Percentiles rank a stretch among this genome's conserved stretches.
These are phyloP conservation scores for Paspalum notatum DNA, from an alignment of 176 grass and related monocot genomes.

Conservation along the genomic window DNA sequence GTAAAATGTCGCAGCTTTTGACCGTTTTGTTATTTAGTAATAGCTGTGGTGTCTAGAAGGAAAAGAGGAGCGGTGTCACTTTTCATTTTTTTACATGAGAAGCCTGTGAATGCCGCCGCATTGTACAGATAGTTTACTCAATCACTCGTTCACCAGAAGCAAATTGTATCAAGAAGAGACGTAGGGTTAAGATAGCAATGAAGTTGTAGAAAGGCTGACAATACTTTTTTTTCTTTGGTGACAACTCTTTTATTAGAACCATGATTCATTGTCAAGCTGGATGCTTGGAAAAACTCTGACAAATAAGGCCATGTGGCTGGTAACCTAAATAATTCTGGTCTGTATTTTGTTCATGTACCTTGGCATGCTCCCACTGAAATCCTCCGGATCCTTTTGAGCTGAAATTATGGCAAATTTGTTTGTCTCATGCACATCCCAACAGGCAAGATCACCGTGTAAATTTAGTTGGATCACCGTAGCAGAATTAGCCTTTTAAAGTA, in stretches of 20 bases:
- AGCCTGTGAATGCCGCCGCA: slow-evolving; percentile 44
- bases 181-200: slow-evolving; percentile 23
- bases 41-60: slow-evolving; percentile 41
- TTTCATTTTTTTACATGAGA: slow-evolving; percentile 49
- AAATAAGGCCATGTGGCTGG: slow-evolving; percentile 1
- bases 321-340: not conserved
- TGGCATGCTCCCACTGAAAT: not conserved
- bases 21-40: slow-evolving; percentile 38
- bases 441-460: too few relatives aligned
- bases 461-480: too few relatives aligned
- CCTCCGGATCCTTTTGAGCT: not conserved
- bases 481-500: too few relatives aligned
- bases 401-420: too few relatives aligned
- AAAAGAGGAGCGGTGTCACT: slow-evolving; percentile 31
- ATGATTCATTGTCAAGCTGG: not conserved
- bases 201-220: not conserved
- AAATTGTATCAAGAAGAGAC: slow-evolving; percentile 36
- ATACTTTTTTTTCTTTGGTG: not conserved
- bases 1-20: not conserved
- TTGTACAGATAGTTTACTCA: slow-evolving; percentile 51
- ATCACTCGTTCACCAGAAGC: slow-evolving; percentile 36
- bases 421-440: too few relatives aligned
- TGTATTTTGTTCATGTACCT: not conserved
- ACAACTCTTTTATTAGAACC: not conserved
- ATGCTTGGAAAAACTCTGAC: not conserved